Base-by-base conservation (phyloP, 1,284 basidiomycete genomes). In the Caloboletus inedulis region DNA sequence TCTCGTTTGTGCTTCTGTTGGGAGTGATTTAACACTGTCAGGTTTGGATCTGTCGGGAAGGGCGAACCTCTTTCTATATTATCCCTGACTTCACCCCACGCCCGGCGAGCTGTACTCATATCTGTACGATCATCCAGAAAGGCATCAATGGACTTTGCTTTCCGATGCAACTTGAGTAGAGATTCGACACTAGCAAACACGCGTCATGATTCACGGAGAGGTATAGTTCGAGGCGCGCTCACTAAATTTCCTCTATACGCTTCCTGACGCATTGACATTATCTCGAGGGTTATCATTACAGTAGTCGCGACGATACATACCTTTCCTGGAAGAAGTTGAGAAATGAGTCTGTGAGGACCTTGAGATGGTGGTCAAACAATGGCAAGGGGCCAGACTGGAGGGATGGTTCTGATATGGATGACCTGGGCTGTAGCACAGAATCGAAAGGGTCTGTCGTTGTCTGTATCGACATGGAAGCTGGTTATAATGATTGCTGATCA, bases 171-270 rank as follows among this genome's bases (percentile, higher is more conserved):
- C 62, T 76, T 86, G 59, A 77, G 71, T 18, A 94, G 74, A 14
- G 83, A 81, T 10, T 89, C 85, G 57, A 91, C 77, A 62, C 89
- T 91, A 64, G 51, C 14, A 51, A 31, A 27, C 31, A 47, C 43
- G 48, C 21, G 62, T 68, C 25, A 49, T 4, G 40, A 46, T 27
- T 14, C n/a, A 33, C 4, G 43, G 33, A 40, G 10, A 18, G 30
- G 31, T n/a, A 31, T 5, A 1, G n/a, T 34, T n/a, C 36, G 30
- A 36, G 47, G n/a, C 10, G 29, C 19, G 71, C 85, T 69, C 64
- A 91, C 89, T 94, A 94, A 50, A 72, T 68, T 62, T 94, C 91
- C 68, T 94, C 92, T 54, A 94, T 87, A 44, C 80, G 81, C 66
- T 84, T 86, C 64, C 91, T 94, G 66, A 45, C 35, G 47, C 40